Percentiles rank a stretch among this genome's conserved stretches.
Evolutionary conservation across 73 alveolate species (phyloP).

Genomic region (Uronychia binucleata): DNA sequence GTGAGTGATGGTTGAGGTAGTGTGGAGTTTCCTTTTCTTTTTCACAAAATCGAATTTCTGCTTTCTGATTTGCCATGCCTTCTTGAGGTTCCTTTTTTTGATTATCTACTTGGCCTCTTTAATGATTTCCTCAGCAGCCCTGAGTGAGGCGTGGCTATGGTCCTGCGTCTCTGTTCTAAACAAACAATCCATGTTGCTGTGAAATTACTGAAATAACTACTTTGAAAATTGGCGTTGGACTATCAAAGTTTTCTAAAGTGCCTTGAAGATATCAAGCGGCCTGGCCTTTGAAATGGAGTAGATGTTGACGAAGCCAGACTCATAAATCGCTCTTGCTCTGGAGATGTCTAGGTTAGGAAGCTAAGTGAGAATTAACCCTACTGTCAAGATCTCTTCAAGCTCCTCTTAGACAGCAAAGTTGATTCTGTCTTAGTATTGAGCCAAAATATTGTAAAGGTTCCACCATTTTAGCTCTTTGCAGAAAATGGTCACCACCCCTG

Average conservation of each 20-base stretch:
- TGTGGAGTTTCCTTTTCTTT: background rate
- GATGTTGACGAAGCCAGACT: conserved; percentile 34
- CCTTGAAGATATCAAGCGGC: conserved; percentile 39
- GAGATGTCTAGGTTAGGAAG: conserved; percentile 12
- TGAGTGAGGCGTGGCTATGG: conserved; percentile 19
- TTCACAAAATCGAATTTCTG: background rate
- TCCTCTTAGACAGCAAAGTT: conserved; percentile 51
- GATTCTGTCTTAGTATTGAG: conserved; percentile 51
- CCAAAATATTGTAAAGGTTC: conserved; percentile 40
- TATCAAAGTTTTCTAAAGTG: conserved; percentile 34
- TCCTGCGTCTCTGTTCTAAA: conserved; percentile 34
- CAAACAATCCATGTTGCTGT: conserved; percentile 24
- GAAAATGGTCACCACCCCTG: conserved; percentile 31
- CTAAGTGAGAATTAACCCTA: background rate
- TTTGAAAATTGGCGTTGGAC: conserved; percentile 38
- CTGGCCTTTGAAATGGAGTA: conserved; percentile 38
- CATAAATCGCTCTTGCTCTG: conserved; percentile 54
- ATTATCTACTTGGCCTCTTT: conserved; percentile 28
- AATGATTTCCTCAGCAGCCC: conserved; percentile 45
- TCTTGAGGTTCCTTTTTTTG: conserved; percentile 18
- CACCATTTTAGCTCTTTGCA: conserved; percentile 61
- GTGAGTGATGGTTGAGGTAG: too few species aligned
- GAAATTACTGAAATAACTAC: background rate
- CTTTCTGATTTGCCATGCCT: conserved; percentile 40
- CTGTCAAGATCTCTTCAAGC: conserved; percentile 28